Percentiles rank a stretch among this genome's conserved stretches.
phyloP scores from a whole-genome alignment of 2,329 filamentous ascomycete species.

The Xylaria multiplex region DNA sequence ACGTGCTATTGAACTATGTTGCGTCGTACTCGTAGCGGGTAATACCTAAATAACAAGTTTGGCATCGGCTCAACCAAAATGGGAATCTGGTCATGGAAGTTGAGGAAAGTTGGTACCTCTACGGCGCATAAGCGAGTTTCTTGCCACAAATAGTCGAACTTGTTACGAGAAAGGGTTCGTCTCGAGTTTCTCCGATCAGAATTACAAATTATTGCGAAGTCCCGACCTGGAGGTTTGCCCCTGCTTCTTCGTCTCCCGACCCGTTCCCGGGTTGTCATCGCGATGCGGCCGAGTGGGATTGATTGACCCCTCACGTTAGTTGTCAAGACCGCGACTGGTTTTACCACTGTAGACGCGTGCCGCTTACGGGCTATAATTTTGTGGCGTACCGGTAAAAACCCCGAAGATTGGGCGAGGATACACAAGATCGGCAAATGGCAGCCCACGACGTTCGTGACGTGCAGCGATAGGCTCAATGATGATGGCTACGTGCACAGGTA shows the following conservation, averaged over 20 bases:
- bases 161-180: constrained; percentile 6
- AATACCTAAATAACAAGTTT: not conserved
- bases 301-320: constrained; percentile 4
- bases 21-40: not conserved
- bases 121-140: not conserved
- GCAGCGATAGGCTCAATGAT: constrained; percentile 41
- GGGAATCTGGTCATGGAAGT: constrained; percentile 6
- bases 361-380: constrained; percentile 23
- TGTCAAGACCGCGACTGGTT: constrained; percentile 6
- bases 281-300: constrained; percentile 8
- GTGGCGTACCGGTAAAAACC: constrained; percentile 24
- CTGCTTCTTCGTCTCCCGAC: constrained; percentile 2
- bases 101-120: no score
- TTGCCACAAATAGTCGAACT: not conserved
- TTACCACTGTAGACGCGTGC: constrained; percentile 18
- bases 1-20: constrained; percentile 14
- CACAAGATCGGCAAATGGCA: constrained; percentile 40
- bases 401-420: constrained; percentile 37
- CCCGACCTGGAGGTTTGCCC: not conserved
- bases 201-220: constrained; percentile 9
- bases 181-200: constrained; percentile 15
- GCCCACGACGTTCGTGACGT: constrained; percentile 37
- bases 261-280: constrained; percentile 8
- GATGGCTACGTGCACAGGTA: constrained; percentile 38
- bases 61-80: not conserved